Evolutionary conservation across 257 asterid genomes (phyloP).

Genomic region (Salvia rosmarinus): DNA sequence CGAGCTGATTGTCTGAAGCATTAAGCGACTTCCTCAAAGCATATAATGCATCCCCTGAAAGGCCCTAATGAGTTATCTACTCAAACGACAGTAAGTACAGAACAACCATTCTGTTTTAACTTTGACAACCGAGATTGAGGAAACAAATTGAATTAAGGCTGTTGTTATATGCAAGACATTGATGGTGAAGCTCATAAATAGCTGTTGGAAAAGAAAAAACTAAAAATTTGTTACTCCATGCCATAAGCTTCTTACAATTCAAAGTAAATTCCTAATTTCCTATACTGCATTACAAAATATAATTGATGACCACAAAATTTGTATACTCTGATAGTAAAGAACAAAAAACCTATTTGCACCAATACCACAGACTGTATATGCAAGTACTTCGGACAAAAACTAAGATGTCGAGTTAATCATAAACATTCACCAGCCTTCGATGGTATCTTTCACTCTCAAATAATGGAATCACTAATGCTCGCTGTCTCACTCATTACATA

Average conservation of each 20-base stretch:
- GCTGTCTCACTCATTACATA: neutral
- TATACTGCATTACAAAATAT: neutral
- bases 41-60: slow-evolving; percentile 68
- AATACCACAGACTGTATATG: neutral
- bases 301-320: neutral
- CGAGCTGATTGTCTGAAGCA: slow-evolving; percentile 62
- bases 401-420: neutral
- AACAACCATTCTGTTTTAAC: neutral
- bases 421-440: neutral
- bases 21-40: slow-evolving; percentile 62
- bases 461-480: neutral
- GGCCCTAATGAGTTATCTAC: slow-evolving; percentile 9
- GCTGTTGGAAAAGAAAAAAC: neutral
- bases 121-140: neutral
- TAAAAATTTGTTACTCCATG: neutral
- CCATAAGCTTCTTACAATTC: neutral
- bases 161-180: neutral
- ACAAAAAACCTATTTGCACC: no score
- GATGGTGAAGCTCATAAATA: slow-evolving; percentile 1
- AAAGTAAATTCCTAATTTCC: neutral
- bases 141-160: neutral
- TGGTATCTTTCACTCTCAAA: neutral
- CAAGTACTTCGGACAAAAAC: neutral
- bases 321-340: neutral
- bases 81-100: slow-evolving; percentile 1